A percentile compares a stretch with the other conserved stretches of the same genome.
Conservation (phyloP, 1,139 yeast genomes). For the Taiozyma sp. region DNA sequence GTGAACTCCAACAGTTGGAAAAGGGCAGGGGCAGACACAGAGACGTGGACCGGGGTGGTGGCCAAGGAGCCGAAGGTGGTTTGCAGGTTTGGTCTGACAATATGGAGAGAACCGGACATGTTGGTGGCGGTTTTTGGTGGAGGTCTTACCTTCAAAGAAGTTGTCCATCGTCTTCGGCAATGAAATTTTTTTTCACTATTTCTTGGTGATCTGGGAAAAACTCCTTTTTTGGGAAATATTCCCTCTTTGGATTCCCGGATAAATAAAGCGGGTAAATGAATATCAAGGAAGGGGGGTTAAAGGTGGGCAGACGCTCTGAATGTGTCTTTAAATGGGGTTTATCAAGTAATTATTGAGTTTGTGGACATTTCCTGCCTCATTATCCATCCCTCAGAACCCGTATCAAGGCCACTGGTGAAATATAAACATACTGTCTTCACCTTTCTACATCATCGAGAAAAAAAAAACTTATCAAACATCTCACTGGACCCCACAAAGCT, state of each 20-base stretch:
- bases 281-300: neutral
- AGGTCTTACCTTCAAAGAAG: no score
- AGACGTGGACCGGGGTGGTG: slow-evolving; percentile 47
- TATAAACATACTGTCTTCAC: no score
- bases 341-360: no score
- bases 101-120: slow-evolving; percentile 37
- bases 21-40: slow-evolving; percentile 65
- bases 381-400: no score
- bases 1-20: slow-evolving; percentile 66
- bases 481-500: neutral
- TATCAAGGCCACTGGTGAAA: no score
- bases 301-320: no score
- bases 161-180: no score
- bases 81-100: slow-evolving; percentile 56
- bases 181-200: neutral
- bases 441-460: no score
- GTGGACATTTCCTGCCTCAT: no score
- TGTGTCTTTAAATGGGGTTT: no score
- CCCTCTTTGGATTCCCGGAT: neutral
- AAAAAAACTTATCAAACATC: neutral
- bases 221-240: neutral
- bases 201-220: no score
- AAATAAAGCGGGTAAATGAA: neutral
- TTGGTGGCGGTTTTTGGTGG: no score
- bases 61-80: slow-evolving; percentile 45